Evolutionary conservation across 164 flowering plant genomes (phyloP), one percentile per base, ranked within the genome.

Genomic region (Platanus orientalis): DNA sequence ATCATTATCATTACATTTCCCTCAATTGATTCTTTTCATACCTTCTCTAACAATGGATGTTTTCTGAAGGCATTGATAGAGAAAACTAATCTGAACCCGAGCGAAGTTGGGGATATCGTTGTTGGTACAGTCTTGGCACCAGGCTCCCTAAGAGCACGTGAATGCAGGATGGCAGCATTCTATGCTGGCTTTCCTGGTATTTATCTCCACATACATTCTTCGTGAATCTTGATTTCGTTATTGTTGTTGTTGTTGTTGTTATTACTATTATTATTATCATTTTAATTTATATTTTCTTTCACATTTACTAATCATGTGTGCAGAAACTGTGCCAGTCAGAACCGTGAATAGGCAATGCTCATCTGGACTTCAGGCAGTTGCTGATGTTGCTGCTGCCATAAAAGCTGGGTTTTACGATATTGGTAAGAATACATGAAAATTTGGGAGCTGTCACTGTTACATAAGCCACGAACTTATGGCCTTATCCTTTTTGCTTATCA

Each of bases 141-240:
- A 7, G 97, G 97, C 27, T 83, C 99, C 54, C 86, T 80, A 53
- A 78, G 99, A 78, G 97, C 96, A 39, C 83, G 72, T 65, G 97
- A 95, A 81, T 95, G 99, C 80, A 87, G 97, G 75, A 94, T 91
- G 96, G 99, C 99, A 62, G 90, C 99, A 45, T 90, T 92, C 73
- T 95, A 88, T 77, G 99, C 99, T 73, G 99, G 98, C 39, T 92
- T 89, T 66, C 98, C 99, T 66, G 98, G 99, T 90, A 81, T 26
- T 32, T 58, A 11, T 21, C 29, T 7, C 29, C 14, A 26, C 30
- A 23, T 28, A 58, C 21, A 36, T 4, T 54, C 17, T 30, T 29
- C 14, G 14, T 16, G 25, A 25, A 26, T 61, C 14, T 27, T 21
- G 12, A 14, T 39, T 48, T 51, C 30, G 13, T 19, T 47, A 28